Evolutionary conservation across 495 filamentous ascomycete species (phyloP).

Genomic region (Neurospora hispaniola): DNA sequence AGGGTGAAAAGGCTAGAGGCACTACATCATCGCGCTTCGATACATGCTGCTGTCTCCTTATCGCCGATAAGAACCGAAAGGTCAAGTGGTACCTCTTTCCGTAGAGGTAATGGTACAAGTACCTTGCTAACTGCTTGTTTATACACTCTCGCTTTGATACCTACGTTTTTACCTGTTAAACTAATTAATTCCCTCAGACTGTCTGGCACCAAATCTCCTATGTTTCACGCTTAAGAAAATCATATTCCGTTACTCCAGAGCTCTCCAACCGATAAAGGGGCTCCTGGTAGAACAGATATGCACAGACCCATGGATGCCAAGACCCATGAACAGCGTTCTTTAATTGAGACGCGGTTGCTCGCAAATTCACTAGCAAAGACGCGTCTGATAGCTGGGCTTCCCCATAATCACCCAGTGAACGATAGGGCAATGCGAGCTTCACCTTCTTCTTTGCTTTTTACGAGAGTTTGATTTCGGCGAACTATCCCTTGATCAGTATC

Average conservation of each 20-base stretch:
- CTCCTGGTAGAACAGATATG: background rate
- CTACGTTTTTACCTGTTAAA: background rate
- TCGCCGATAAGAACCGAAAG: background rate
- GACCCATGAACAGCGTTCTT: background rate
- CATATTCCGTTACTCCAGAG: background rate
- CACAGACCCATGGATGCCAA: background rate
- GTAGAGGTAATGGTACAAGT: background rate
- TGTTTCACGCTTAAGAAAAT: no score
- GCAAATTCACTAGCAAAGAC: slow-evolving; percentile 1
- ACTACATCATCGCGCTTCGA: background rate
- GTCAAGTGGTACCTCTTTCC: background rate
- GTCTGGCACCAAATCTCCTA: no score
- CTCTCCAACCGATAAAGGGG: background rate
- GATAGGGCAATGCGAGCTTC: background rate
- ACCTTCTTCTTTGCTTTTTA: background rate
- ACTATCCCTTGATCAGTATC: background rate
- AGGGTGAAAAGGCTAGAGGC: background rate
- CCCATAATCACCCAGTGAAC: background rate
- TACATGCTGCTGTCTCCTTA: background rate
- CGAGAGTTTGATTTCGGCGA: background rate
- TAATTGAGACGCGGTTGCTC: slow-evolving; percentile 3
- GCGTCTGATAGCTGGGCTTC: background rate
- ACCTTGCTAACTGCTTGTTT: background rate
- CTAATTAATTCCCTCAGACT: no score
- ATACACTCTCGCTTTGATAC: background rate